phyloP scores from a whole-genome alignment of 2,329 filamentous ascomycete genomes.

The Penicillium brevicompactum region DNA sequence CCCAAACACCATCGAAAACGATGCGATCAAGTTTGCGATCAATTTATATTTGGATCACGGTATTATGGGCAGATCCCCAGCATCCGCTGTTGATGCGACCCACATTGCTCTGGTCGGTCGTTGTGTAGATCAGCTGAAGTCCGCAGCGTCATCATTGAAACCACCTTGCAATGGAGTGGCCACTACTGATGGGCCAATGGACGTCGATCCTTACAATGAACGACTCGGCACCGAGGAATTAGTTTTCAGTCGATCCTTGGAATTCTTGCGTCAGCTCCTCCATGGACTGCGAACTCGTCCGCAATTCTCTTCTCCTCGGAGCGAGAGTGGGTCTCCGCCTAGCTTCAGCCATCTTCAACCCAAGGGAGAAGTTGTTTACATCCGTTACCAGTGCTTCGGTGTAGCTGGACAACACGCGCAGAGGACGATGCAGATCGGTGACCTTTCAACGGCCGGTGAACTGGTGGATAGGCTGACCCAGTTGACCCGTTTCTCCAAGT shows the following conservation, averaged over 20 bases:
- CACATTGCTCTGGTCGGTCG: conserved; percentile 73
- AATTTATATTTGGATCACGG: conserved; percentile 67
- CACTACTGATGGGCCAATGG: conserved; percentile 56
- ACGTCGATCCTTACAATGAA: conserved; percentile 51
- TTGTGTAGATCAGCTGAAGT: conserved; percentile 70
- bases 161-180: conserved; percentile 46
- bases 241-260: conserved; percentile 68
- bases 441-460: conserved; percentile 69
- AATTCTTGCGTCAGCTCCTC: conserved; percentile 69
- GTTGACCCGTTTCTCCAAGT: conserved; percentile 74
- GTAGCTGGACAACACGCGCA: conserved; percentile 57
- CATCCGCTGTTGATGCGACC: conserved; percentile 54
- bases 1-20: conserved; percentile 64
- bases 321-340: conserved; percentile 56
- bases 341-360: conserved; percentile 57
- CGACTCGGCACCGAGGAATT: conserved; percentile 60
- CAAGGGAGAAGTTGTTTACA: conserved; percentile 65
- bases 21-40: conserved; percentile 71
- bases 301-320: conserved; percentile 60
- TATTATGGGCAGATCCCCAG: conserved; percentile 44
- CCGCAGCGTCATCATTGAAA: conserved; percentile 62
- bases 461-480: conserved; percentile 68
- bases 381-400: conserved; percentile 77
- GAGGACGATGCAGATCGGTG: conserved; percentile 65
- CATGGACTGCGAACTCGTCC: conserved; percentile 54